A percentile compares a stretch with the other conserved stretches of the same genome.
These are phyloP conservation scores for Candida tropicalis DNA, from an alignment of 1,139 yeast species.

Conservation along the genomic window DNA sequence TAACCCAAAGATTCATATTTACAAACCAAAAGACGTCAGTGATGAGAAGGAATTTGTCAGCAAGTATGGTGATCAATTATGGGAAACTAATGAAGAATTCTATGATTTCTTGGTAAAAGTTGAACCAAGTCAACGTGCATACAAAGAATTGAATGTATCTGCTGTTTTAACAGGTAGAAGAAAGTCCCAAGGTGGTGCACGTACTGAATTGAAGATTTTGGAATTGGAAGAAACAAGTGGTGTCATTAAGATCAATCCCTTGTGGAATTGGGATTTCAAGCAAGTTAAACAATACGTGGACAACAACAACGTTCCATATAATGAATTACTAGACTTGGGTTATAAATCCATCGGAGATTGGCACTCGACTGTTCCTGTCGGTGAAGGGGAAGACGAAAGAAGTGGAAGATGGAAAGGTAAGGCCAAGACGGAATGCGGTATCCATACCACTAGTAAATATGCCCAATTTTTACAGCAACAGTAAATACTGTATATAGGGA, in stretches of 20 bases:
- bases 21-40: conserved; percentile 59
- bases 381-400: conserved; percentile 91
- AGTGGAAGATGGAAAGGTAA: conserved; percentile 97
- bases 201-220: conserved; percentile 72
- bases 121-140: conserved; percentile 90
- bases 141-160: conserved; percentile 64
- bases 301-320: conserved; percentile 76
- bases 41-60: conserved; percentile 66
- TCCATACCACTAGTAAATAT: conserved; percentile 78
- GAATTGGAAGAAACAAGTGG: conserved; percentile 74
- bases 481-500: neutral
- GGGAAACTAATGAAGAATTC: conserved; percentile 80
- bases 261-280: conserved; percentile 79
- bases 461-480: conserved; percentile 49
- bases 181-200: conserved; percentile 84
- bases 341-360: conserved; percentile 94
- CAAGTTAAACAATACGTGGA: conserved; percentile 74
- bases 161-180: conserved; percentile 95
- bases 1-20: conserved; percentile 57
- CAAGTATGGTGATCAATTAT: conserved; percentile 72
- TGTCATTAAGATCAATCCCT: conserved; percentile 83
- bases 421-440: conserved; percentile 93
- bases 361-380: conserved; percentile 90
- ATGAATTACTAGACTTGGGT: conserved; percentile 80
- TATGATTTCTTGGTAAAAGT: conserved; percentile 91